Base-by-base conservation (phyloP, 306 rosid species). In the Sphenostylis stenocarpa region DNA sequence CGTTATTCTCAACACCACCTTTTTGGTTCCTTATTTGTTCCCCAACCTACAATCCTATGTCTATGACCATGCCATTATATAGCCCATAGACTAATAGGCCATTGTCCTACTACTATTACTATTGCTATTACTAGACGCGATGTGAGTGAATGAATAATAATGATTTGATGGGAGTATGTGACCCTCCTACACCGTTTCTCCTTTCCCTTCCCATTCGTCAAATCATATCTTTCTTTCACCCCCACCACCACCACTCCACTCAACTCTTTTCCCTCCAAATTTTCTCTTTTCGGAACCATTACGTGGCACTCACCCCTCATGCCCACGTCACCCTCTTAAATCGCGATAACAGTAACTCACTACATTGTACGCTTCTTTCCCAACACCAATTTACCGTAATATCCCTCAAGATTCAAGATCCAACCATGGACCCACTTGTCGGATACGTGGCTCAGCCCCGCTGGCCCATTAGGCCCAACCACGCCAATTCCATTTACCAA, bases 191-290 rank as follows among this genome's bases (percentile, higher is more conserved):
- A 39, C 68, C 75, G 67, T 67, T 67, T 52, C 62, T n/a, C 31
- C 44, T 33, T 69, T 47, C 44, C 33, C 34, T 12, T 47, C 0
- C 28, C 81, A 21, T 72, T 71, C 67, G 78, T 90, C 93, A 90
- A 85, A 91, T 91, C 88, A 82, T 53, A 82, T 80, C 77, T 62
- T 67, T 83, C 86, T 76, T 26, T 38, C 19, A 8, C 58, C 72
- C 72, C 80, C 71, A 62, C 62, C 63, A 12, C 78, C 62, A 4
- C 77, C 29, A 9, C 7, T 28, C 21, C 83, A 80, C 55, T 43
- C 63, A 0, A 13, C 17, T 73, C 49, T 73, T 78, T 84, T 86
- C 89, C 93, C 96, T 75, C 90, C 86, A 80, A 84, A 62, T 12
- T 21, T 48, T 7, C 58, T 63, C 61, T 75, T 70, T 64, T 11